Base-by-base conservation (phyloP, 129 eudicot species). In the Helianthus annuus region DNA sequence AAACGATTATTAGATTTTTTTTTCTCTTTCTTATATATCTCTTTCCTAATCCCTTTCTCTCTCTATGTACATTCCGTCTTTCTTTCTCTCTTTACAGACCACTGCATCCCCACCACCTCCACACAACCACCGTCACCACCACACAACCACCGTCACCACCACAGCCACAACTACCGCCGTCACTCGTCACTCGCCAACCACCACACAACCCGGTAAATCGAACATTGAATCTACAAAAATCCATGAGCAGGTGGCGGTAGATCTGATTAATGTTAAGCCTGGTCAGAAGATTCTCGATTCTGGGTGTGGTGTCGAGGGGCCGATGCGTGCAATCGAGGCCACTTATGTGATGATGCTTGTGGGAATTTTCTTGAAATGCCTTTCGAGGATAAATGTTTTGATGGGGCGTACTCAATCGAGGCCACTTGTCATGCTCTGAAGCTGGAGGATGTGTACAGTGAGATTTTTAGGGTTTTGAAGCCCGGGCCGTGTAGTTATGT, bases 341-440 rank as follows among this genome's bases (percentile, higher is more conserved):
- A 64, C 4, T 76, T 73, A 0, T 92, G 98, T 69, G 91, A 92
- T 4, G 98, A 89, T 4, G 98, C 89, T 0, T 92, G 96, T 45
- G 98, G 98, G 0, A 89, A 92, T 48, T 92, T 92, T 81, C 83
- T 92, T 6, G 74, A 89, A 48, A 92, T 92, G 98, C 98, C 98
- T 59, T 92, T 92, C 59, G 77, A 54, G 2, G 91, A 85, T 45
- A 52, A 74, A 17, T 68, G 69, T 51, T 94, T 94, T 59, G 94
- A 92, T 77, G 98, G 98, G 0, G 98, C 85, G 13, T 92, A 86
- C 76, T 86, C 96, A 46, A 92, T 92, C 55, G 98, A 92, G 34
- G 98, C 98, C 46, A 89, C 98, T 0, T 92, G 98, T 53, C 98
- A 92, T 68, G 98, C 98, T 44, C 98, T 97, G 13, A 84, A 86